Evolutionary conservation across 2,329 filamentous ascomycete genomes (phyloP), one percentile per base, ranked within the genome.

Genomic region (Fusarium phyllophilum): DNA sequence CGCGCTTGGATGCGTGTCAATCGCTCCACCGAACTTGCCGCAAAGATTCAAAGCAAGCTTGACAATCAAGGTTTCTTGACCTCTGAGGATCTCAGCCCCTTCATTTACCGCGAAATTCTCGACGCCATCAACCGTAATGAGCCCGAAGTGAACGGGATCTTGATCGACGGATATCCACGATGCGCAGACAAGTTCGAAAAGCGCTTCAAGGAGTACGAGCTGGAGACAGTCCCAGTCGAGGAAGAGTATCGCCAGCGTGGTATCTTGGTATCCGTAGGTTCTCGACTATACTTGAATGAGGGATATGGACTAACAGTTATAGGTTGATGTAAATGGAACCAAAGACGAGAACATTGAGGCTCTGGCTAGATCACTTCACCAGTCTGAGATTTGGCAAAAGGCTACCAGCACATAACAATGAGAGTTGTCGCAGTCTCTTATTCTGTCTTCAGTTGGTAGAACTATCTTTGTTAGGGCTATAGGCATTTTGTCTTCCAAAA

Each of bases 141-240:
- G 1, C 12, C 48, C 8, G 14, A 24, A 8, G 31, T 33, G 29
- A 34, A 33, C 1, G 41, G 39, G 5, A 36, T 46, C n/a, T 24
- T 58, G 18, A 3, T 58, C n/a, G 55, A 58, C n/a, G 55, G 55
- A 20, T 58, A 45, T 45, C 55, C 55, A 2, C 31, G 41, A 46
- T 46, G 31, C 10, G 26, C 17, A 20, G 12, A 56, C 6, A 56
- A 56, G 22, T 56, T 41, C 5, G 52, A 44, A 2, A 42, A 20
- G 12, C 52, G 52, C 22, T 44, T 56, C 2, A 12, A 5, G 2
- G 52, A 56, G 13, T 52, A 56, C 18, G 18, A 44, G 29, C 15
- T 56, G 15, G 54, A 56, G 54, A 56, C 54, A 4, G 4, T 44
- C 5, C 54, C 38, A 15, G 38, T 56, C 1, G 54, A 33, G 29